Base-by-base conservation (phyloP, 2,329 filamentous ascomycete genomes). In the Aspergillus thermomutatus region DNA sequence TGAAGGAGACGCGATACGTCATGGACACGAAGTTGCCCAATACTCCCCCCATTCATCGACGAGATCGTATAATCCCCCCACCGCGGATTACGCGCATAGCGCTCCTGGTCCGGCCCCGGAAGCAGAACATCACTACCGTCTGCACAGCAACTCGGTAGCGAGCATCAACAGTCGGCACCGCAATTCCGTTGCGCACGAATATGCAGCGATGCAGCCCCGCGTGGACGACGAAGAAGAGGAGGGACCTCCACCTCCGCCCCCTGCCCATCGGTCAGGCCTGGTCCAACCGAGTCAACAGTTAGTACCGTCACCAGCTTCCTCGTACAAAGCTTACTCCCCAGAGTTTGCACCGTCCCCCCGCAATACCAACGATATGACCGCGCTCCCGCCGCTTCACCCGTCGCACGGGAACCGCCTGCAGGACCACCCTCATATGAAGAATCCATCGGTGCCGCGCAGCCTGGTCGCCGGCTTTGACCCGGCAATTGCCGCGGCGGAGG, bases 171-270 rank as follows among this genome's bases (percentile, higher is more conserved):
- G 64, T 25, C 62, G 65, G 9, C 70, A 66, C 19, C 60, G 64
- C n/a, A 52, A 61, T 4, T 54, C 59, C 47, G 65, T 62, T 27
- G 31, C 31, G 5, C 62, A 58, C 11, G 69, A 74, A 54, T 75
- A 78, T 59, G 73, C 72, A 10, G 72, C 74, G 6, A 79, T 80
- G 77, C 77, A 80, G 56, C 75, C 77, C 8, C 75, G 75, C 0
- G 77, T 80, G 49, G 77, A 79, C 60, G 77, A 80, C 65, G 77
- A 75, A 58, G 69, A 73, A 9, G 73, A 75, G 9, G 72, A 74
- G 41, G 69, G 62, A 4, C 66, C 64, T n/a, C 70, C 72, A 19
- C 72, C 73, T 37, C 71, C 72, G 10, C 72, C 72, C 1, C 72
- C 72, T 1, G 66, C 69, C 11, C 72, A 75, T 58, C 67, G 72